A percentile compares a stretch with the other conserved stretches of the same genome.
Conservation (phyloP, 345 rosid species). For the Barbarea vulgaris region DNA sequence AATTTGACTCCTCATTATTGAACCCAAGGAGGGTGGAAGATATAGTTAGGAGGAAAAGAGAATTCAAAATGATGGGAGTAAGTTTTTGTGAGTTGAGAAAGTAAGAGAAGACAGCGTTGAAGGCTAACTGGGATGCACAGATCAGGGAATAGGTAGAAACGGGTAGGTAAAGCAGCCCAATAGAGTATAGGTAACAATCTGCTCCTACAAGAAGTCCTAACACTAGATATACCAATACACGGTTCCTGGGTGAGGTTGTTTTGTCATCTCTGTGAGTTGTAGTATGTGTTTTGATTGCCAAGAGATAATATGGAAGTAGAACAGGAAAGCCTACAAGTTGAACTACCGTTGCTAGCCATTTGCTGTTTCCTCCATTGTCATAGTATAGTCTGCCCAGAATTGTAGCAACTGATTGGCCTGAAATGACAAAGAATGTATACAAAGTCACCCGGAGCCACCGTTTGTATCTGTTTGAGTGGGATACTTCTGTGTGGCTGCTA, state of each 20-base stretch:
- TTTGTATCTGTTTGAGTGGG: conserved; percentile 30
- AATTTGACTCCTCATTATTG: conserved; percentile 29
- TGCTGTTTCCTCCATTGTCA: conserved; percentile 60
- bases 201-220: conserved; percentile 50
- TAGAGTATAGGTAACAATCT: conserved; percentile 43
- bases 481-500: conserved; percentile 27
- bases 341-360: conserved; percentile 55
- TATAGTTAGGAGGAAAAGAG: conserved; percentile 54
- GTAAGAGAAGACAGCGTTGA: conserved; percentile 59
- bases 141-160: conserved; percentile 60
- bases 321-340: conserved; percentile 58
- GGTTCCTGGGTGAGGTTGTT: conserved; percentile 31
- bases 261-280: conserved; percentile 3
- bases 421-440: conserved; percentile 45
- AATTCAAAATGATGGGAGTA: conserved; percentile 52
- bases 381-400: conserved; percentile 57
- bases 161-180: conserved; percentile 61
- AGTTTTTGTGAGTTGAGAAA: conserved; percentile 57
- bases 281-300: conserved; percentile 28
- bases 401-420: conserved; percentile 50
- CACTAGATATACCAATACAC: conserved; percentile 38
- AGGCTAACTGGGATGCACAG: conserved; percentile 58
- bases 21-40: conserved; percentile 61
- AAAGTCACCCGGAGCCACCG: conserved; percentile 46
- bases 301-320: conserved; percentile 50